These are phyloP conservation scores for Hemerocallis citrina DNA, from an alignment of 106 monocot genomes.

Conservation along the genomic window DNA sequence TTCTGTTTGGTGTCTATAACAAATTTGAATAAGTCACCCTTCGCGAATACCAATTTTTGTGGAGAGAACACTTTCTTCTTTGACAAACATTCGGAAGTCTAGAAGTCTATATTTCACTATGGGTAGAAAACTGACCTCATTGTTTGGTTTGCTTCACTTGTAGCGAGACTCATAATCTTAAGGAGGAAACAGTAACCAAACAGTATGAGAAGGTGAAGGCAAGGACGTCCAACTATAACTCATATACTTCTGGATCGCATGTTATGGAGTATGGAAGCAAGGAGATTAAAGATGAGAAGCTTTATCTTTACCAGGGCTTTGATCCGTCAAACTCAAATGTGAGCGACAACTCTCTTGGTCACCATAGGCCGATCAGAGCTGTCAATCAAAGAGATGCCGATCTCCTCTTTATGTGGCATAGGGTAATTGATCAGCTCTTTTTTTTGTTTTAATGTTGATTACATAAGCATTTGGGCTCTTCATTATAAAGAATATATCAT, in stretches of 20 bases:
- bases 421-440: conserved; percentile 21
- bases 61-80: no score
- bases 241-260: conserved; percentile 38
- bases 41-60: no score
- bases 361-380: conserved; percentile 1
- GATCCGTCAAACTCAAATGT: conserved; percentile 40
- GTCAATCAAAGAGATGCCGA: conserved; percentile 80
- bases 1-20: no score
- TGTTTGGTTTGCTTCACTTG: neutral
- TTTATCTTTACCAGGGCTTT: conserved; percentile 61
- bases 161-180: conserved; percentile 67
- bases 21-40: no score
- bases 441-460: neutral
- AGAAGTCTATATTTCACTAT: no score
- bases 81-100: no score
- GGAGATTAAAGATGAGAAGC: conserved; percentile 39
- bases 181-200: conserved; percentile 61
- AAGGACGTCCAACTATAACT: conserved; percentile 41
- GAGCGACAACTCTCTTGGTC: conserved; percentile 19
- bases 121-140: neutral
- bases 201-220: conserved; percentile 66
- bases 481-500: no score
- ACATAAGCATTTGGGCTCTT: no score
- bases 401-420: conserved; percentile 78
- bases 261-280: conserved; percentile 72